A percentile compares a stretch with the other conserved stretches of the same genome.
These are phyloP conservation scores for Rhipidocladum racemiflorum DNA, from an alignment of 176 grass and related monocot species.

Conservation along the genomic window DNA sequence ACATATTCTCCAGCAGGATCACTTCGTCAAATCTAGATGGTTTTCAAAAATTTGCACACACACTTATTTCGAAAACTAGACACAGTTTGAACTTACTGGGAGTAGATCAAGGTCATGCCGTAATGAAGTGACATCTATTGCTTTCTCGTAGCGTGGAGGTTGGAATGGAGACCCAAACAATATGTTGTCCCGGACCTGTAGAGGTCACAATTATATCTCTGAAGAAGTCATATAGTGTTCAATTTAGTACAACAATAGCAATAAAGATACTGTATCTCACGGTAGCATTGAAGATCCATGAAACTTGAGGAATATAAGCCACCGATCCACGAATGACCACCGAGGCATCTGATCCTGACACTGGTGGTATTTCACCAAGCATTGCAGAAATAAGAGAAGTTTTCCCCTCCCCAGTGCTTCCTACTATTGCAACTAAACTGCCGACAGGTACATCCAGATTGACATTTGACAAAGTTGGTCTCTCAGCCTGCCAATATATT, in stretches of 20 bases:
- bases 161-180: constrained; percentile 92
- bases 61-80: background rate
- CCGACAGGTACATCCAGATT: constrained; percentile 89
- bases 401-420: constrained; percentile 99
- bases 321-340: constrained; percentile 71
- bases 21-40: background rate
- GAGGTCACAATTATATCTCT: constrained; percentile 10
- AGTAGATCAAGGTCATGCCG: constrained; percentile 86
- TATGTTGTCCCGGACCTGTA: constrained; percentile 95
- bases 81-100: constrained; percentile 56
- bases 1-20: background rate
- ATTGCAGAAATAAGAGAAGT: constrained; percentile 98
- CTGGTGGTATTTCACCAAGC: constrained; percentile 86
- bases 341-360: constrained; percentile 64
- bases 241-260: background rate
- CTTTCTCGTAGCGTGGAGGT: constrained; percentile 60
- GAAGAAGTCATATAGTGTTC: constrained; percentile 9
- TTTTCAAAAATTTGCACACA: background rate
- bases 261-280: constrained; percentile 49
- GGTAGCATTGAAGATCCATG: constrained; percentile 99
- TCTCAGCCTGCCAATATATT: constrained; percentile 61
- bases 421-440: constrained; percentile 88
- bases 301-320: constrained; percentile 99
- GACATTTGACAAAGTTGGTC: constrained; percentile 88
- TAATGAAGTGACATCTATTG: constrained; percentile 77